These are phyloP conservation scores for Rutidosis leptorrhynchoides DNA, from an alignment of 129 eudicot species.

Conservation along the genomic window DNA sequence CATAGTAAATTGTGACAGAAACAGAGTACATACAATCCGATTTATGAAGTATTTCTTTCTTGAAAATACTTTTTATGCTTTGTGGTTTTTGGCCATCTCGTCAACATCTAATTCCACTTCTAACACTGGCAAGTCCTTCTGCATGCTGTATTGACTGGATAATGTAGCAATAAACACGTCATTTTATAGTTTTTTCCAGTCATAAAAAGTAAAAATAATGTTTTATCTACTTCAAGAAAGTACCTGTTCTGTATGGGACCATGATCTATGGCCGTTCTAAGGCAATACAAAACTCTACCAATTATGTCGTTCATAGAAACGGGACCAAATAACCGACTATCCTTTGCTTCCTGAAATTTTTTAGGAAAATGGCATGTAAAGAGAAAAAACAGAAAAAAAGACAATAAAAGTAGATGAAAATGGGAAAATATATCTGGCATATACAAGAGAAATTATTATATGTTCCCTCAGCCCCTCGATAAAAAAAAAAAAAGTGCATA, in stretches of 20 bases:
- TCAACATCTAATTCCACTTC: slow-evolving; percentile 92
- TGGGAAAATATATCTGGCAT: not conserved
- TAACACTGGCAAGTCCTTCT: slow-evolving; percentile 67
- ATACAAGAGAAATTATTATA: not conserved
- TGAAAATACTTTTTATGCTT: slow-evolving; percentile 37
- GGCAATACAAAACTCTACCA: slow-evolving; percentile 83
- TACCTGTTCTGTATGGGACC: slow-evolving; percentile 93
- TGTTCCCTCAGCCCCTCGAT: not conserved
- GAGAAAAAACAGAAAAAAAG: not conserved
- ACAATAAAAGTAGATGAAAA: not conserved
- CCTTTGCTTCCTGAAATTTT: slow-evolving; percentile 73
- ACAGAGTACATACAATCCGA: slow-evolving; percentile 40
- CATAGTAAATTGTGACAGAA: slow-evolving; percentile 18
- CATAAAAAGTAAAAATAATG: not conserved
- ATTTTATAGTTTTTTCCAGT: not conserved
- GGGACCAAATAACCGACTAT: slow-evolving; percentile 96
- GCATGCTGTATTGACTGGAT: slow-evolving; percentile 60
- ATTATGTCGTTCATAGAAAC: slow-evolving; percentile 71
- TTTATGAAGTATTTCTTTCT: slow-evolving; percentile 17
- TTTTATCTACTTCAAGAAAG: slow-evolving; percentile 9
- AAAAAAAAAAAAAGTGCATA: not conserved
- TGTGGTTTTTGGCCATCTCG: slow-evolving; percentile 86
- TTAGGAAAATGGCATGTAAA: not conserved
- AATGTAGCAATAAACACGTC: slow-evolving; percentile 7
- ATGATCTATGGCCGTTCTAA: slow-evolving; percentile 87